Conservation (phyloP, 2,329 filamentous ascomycete species). For the Monilinia fructigena region DNA sequence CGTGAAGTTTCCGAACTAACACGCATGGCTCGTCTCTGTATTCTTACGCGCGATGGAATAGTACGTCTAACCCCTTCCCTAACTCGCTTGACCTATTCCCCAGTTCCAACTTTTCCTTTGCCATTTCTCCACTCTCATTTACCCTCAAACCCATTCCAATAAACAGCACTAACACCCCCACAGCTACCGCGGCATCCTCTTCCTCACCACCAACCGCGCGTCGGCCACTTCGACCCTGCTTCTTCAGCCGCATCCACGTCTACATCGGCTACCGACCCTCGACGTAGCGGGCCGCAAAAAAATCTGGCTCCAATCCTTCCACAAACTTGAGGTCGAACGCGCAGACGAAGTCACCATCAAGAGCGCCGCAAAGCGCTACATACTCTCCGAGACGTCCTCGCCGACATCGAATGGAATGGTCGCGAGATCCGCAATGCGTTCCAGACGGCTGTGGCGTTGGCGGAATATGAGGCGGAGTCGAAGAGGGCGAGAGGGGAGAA, state of each 20-base stretch:
- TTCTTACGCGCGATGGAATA: slow-evolving; percentile 46
- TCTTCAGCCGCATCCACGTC: slow-evolving; percentile 43
- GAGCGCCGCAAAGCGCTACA: slow-evolving; percentile 28
- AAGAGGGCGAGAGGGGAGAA: neutral
- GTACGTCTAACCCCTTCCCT: neutral
- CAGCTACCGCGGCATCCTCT: slow-evolving; percentile 44
- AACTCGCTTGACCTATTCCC: no score
- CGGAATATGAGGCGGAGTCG: slow-evolving; percentile 29
- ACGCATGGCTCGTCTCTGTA: slow-evolving; percentile 42
- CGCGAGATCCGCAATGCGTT: slow-evolving; percentile 36
- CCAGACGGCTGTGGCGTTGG: slow-evolving; percentile 34
- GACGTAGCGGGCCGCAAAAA: slow-evolving; percentile 31
- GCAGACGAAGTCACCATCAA: slow-evolving; percentile 26
- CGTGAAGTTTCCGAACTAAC: slow-evolving; percentile 38
- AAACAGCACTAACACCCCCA: no score
- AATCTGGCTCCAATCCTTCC: slow-evolving; percentile 38
- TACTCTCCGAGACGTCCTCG: slow-evolving; percentile 29
- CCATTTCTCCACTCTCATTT: no score
- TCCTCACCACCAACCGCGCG: slow-evolving; percentile 47
- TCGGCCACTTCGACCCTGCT: slow-evolving; percentile 44
- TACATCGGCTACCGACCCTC: slow-evolving; percentile 39
- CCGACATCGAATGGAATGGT: slow-evolving; percentile 35
- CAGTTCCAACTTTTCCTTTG: no score
- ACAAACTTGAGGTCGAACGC: slow-evolving; percentile 29
- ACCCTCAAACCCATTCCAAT: no score